Base-by-base conservation (phyloP, 345 rosid genomes). In the Lumnitzera littorea region DNA sequence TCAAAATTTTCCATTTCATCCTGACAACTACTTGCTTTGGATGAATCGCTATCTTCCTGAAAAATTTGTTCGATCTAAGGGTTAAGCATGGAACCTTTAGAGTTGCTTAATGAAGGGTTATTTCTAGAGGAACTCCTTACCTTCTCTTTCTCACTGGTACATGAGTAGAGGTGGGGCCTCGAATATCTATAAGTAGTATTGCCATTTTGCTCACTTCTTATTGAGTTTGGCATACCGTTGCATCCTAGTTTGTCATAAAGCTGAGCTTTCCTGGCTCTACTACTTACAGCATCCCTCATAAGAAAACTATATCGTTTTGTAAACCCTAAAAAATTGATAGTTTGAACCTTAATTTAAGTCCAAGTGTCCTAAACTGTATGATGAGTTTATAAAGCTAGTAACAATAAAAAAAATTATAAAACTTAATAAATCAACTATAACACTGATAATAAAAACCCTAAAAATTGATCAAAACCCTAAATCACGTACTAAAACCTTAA, bases 371-470 rank as follows among this genome's bases (percentile, higher is more conserved):
- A 75, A 82, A 77, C 75, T 85, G 85, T 66, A 90, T 76, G 9
- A 91, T 74, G 73, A 78, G 80, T 51, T 79, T 81, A 72, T 86
- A 96, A 97, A 92, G 89, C 61, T 70, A 57, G 54, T 55, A 61
- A 51, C 58, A n/a, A 46, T 23, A 55, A 25, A 55, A 46, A 47
- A 50, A n/a, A n/a, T n/a, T n/a, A n/a, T n/a, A n/a, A n/a, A n/a
- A n/a, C n/a, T n/a, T n/a, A n/a, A n/a, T n/a, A n/a, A n/a, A n/a
- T n/a, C n/a, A n/a, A n/a, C n/a, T n/a, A n/a, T n/a, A n/a, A n/a
- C n/a, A n/a, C n/a, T n/a, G n/a, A n/a, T n/a, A n/a, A n/a, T n/a
- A n/a, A n/a, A n/a, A n/a, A n/a, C n/a, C n/a, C n/a, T n/a, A n/a
- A n/a, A n/a, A n/a, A n/a, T n/a, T n/a, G n/a, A n/a, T n/a, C n/a